These are phyloP conservation scores for Kluyveromyces wickerhamii DNA, from an alignment of 805 yeast genomes.

Conservation along the genomic window DNA sequence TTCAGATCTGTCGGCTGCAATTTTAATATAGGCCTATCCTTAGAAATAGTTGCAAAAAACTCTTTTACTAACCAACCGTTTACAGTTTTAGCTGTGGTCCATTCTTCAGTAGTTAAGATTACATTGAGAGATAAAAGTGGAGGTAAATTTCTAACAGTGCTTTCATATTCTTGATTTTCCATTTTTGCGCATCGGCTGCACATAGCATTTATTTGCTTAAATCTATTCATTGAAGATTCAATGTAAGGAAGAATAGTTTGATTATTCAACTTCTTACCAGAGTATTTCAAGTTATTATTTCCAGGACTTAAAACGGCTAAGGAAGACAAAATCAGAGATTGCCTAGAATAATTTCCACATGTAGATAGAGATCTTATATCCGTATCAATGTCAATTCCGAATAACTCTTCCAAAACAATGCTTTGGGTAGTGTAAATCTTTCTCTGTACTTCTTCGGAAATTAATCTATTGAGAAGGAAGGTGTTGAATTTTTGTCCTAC, in stretches of 20 bases:
- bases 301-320: conserved; percentile 23
- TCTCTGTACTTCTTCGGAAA: conserved; percentile 23
- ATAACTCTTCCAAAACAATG: conserved; percentile 23
- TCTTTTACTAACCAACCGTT: conserved; percentile 56
- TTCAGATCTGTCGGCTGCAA: conserved; percentile 23
- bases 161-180: conserved; percentile 48
- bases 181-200: conserved; percentile 45
- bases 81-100: conserved; percentile 40
- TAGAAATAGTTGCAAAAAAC: conserved; percentile 41
- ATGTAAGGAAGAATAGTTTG: conserved; percentile 46
- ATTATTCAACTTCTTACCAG: conserved; percentile 27
- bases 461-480: conserved; percentile 18
- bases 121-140: conserved; percentile 58
- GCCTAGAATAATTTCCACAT: conserved; percentile 20
- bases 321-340: conserved; percentile 17
- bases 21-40: conserved; percentile 33
- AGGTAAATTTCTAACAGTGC: conserved; percentile 49
- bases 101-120: conserved; percentile 46
- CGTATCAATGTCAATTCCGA: conserved; percentile 23
- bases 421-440: conserved; percentile 13
- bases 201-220: conserved; percentile 40
- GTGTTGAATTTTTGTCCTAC: conserved; percentile 21
- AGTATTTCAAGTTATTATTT: conserved; percentile 21
- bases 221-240: conserved; percentile 52
- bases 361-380: conserved; percentile 15